Base-by-base conservation (phyloP, 1,284 basidiomycete species). In the Malassezia psittaci region DNA sequence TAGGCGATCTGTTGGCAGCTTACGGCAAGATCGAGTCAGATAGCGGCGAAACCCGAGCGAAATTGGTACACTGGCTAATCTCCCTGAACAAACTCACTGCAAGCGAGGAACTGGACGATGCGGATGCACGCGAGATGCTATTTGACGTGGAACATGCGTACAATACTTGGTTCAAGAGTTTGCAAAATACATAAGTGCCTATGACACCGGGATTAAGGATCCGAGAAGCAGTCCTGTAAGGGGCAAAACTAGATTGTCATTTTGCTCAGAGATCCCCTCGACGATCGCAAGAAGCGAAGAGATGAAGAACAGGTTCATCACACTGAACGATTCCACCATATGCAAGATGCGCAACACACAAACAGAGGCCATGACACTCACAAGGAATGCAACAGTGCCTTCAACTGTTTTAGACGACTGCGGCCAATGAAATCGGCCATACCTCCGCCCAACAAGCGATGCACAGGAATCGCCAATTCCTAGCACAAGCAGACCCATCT, bases 111-210 rank as follows among this genome's bases (percentile, higher is more conserved):
- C 85, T 98, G 49, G 86, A 87, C 0, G 91, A 98, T 57, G 91
- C 96, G 64, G 90, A 98, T 71, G 86, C 88, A 1, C 79, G 94
- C 55, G 90, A 96, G 88, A 82, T 96, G 65, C 80, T 90, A 7
- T 98, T 96, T 71, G 94, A 98, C 69, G 87, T 96, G 48, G 93
- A 98, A 67, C 85, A 91, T 65, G 91, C 93, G 0, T 98, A 98
- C 73, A 85, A 87, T 13, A 90, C 94, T 76, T 98, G 90, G 79
- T 94, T 93, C 80, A 80, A 87, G 37, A 89, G 88, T 68, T 75
- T 93, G 53, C 64, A 68, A 32, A 59, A 61, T n/a, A n/a, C 21
- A 10, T 39, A 35, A 41, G 7, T 8, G 13, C 6, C 36, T 39
- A 48, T 38, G 36, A 37, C n/a, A 67, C 45, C 13, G 60, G 63